Base-by-base conservation (phyloP, 2,329 filamentous ascomycete genomes). In the Fusarium citri region DNA sequence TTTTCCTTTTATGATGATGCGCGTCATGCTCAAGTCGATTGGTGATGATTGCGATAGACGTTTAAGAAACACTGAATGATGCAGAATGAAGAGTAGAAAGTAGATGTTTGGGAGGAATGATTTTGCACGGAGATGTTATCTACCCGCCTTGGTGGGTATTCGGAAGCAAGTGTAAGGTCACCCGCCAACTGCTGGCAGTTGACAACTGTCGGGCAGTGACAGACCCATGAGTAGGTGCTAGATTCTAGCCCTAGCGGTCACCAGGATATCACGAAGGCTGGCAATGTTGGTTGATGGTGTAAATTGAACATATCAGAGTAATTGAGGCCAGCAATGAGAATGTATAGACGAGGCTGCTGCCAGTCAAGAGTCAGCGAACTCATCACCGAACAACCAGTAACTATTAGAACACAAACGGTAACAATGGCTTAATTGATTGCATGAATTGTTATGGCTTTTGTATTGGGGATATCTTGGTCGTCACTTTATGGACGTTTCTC, bases 301-400 rank as follows among this genome's bases (percentile, higher is more conserved):
- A n/a, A 3, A n/a, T n/a, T 18, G 34, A 37, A 37, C 34, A 4
- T 37, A 1, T n/a, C 34, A 37, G 5, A 7, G 34, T 37, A 10
- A n/a, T n/a, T n/a, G 18, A 12, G 18, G 18, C 2, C 18, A 2
- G 1, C n/a, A 37, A 0, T 4, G 34, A n/a, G 34, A n/a, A 2
- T n/a, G 0, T n/a, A 2, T 37, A 37, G 18, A 37, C 0, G 0
- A 37, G 3, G 18, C 18, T 37, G 18, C 0, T 0, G 4, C 9
- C 22, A 16, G 3, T 20, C 6, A n/a, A 11, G n/a, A 22, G 5
- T 20, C 14, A 11, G 20, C 8, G 22, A 18, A 5, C 18, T 20
- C 18, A 2, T 8, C 12, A 20, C 34, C 2, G 3, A 12, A 37
- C 25, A 25, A 5, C 26, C 10, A 11, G 10, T 12, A 28, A 12